Evolutionary conservation across 2,329 filamentous ascomycete species (phyloP), one percentile per base, ranked within the genome.

Genomic region (Apiospora malaysiana): DNA sequence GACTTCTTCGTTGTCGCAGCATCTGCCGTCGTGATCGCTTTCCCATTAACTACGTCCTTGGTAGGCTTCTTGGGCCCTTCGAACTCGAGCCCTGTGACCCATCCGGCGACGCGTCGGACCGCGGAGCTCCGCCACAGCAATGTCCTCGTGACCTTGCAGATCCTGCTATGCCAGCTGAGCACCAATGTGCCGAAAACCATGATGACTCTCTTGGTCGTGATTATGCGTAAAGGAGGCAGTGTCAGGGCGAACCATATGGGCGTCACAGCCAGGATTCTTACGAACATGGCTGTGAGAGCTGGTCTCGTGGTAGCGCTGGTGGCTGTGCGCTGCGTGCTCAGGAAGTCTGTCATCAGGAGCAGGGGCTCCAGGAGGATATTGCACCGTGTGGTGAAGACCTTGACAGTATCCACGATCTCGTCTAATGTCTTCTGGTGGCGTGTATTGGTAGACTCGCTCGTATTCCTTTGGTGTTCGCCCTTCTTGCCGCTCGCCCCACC

Each of bases 401-500:
- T 94, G 63, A 99, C 84, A 0, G 94, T 97, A 76, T 98, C 95
- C 70, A 99, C 93, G 72, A 99, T 99, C 83, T 99, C 96, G 80
- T 99, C 96, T 69, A 99, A 83, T 68, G 94, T 98, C 85, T 98
- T 98, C 78, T 97, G 94, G 77, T 96, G 93, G 72, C 92, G 91
- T 56, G 91, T 92, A 72, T 88, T 90, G 8, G 87, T 89, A 21
- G 83, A 79, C 76, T 94, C 93, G 10, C 86, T 87, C 46, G 81
- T 79, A 25, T 82, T 83, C n/a, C 84, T 79, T 70, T 82, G 80
- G 73, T 88, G 87, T 25, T 73, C 75, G 23, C 72, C 74, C 59
- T 76, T 75, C 18, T 74, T 74, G n/a, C 72, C 72, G 10, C 71
- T 69, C 8, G 69, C 72, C 16, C 80, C 80, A 21, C 74, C 70